Evolutionary conservation across 495 filamentous ascomycete genomes (phyloP).

Genomic region (Glutinoglossum americanum): DNA sequence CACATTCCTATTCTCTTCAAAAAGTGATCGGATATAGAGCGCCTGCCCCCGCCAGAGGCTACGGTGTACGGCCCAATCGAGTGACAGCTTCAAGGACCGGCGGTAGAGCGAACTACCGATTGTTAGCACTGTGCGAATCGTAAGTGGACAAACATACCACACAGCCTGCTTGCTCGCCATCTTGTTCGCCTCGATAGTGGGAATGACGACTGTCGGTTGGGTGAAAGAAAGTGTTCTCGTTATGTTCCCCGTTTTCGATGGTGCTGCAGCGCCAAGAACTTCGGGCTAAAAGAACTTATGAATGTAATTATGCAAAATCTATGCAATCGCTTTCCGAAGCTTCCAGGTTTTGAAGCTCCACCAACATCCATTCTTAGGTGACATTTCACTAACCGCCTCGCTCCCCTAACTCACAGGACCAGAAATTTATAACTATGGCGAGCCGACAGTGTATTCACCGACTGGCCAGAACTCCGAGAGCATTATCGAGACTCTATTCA

Average conservation of each 20-base stretch:
- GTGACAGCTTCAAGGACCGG: conserved; percentile 72
- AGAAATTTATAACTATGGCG: conserved; percentile 10
- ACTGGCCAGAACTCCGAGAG: conserved; percentile 8
- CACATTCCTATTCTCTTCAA: conserved; percentile 80
- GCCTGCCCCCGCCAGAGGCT: conserved; percentile 87
- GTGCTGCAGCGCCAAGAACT: background rate
- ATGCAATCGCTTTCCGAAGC: background rate
- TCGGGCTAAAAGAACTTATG: background rate
- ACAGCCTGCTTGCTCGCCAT: conserved; percentile 16
- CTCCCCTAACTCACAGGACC: background rate
- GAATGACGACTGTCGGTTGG: background rate
- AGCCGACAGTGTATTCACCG: conserved; percentile 19
- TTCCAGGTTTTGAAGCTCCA: background rate
- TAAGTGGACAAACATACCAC: conserved; percentile 3
- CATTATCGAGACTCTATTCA: conserved; percentile 4
- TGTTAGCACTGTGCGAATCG: background rate
- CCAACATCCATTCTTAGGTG: background rate
- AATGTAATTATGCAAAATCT: background rate
- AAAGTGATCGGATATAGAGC: conserved; percentile 82
- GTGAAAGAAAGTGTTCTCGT: background rate
- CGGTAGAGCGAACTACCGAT: conserved; percentile 70
- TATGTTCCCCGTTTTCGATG: background rate
- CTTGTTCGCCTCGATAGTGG: background rate
- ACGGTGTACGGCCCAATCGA: conserved; percentile 86
- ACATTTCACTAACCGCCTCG: background rate